These are phyloP conservation scores for Cystobasidiaceae sp. DNA, from an alignment of 1,284 basidiomycete species.

Conservation along the genomic window DNA sequence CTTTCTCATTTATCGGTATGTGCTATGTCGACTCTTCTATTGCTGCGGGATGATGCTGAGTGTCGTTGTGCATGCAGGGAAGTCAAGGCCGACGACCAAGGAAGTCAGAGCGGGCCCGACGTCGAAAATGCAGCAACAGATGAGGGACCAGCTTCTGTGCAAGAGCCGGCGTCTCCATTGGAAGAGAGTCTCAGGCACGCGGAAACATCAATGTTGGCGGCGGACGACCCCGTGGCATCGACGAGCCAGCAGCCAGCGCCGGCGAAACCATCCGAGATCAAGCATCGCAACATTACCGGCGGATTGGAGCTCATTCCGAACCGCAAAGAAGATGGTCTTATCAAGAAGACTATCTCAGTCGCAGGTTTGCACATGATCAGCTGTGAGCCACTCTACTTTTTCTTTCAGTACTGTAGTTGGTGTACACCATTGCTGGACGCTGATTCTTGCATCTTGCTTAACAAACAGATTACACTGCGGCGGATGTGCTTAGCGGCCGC, in stretches of 20 bases:
- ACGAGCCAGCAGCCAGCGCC: constrained; percentile 54
- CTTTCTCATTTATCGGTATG: constrained; percentile 86
- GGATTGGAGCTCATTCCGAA: constrained; percentile 84
- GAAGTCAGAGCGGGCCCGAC: too few relatives aligned
- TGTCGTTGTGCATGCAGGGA: too few relatives aligned
- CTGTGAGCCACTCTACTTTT: background rate
- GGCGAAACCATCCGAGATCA: background rate
- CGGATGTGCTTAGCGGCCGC: constrained; percentile 80
- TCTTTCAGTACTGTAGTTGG: background rate
- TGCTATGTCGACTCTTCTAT: background rate
- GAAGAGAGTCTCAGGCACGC: too few relatives aligned
- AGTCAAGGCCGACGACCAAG: background rate
- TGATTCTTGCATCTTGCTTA: background rate
- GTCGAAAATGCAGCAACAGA: too few relatives aligned
- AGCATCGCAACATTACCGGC: constrained; percentile 69
- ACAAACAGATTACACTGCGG: constrained; percentile 82
- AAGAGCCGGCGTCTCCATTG: too few relatives aligned
- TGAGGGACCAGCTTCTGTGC: too few relatives aligned
- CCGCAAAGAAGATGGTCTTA: constrained; percentile 82
- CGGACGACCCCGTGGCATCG: too few relatives aligned
- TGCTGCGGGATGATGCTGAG: background rate
- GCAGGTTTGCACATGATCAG: constrained; percentile 88
- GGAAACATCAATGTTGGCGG: too few relatives aligned
- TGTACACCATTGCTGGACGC: too few relatives aligned
- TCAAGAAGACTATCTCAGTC: constrained; percentile 66